Evolutionary conservation across 2,329 filamentous ascomycete genomes (phyloP).

Genomic region (Phoma sp.): DNA sequence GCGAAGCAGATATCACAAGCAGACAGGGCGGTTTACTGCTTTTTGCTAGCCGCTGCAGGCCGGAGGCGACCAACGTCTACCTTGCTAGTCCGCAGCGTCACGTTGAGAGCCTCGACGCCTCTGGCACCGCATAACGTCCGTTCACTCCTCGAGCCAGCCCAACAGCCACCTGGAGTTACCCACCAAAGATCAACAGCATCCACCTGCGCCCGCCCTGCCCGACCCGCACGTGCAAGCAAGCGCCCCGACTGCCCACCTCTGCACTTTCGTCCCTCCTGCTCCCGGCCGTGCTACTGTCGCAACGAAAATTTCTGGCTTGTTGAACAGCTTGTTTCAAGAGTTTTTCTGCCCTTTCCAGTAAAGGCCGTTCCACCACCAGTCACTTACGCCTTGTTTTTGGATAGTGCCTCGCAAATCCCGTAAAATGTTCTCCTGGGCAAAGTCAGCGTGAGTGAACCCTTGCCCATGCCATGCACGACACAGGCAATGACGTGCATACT

Average conservation of each 20-base stretch:
- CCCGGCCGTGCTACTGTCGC: slow-evolving; percentile 29
- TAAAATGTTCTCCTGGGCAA: slow-evolving; percentile 90
- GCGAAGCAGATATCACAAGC: slow-evolving; percentile 6
- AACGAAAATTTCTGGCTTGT: slow-evolving; percentile 32
- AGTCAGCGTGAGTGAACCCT: slow-evolving; percentile 73
- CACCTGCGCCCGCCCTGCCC: slow-evolving; percentile 5
- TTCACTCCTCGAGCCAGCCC: slow-evolving; percentile 11
- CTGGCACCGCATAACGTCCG: slow-evolving; percentile 7
- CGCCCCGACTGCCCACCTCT: slow-evolving; percentile 19
- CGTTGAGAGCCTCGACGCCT: slow-evolving; percentile 13
- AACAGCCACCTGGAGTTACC: slow-evolving; percentile 11
- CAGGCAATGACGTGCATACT: slow-evolving; percentile 15
- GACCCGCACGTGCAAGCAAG: slow-evolving; percentile 14
- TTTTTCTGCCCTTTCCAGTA: slow-evolving; percentile 34
- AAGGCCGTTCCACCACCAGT: slow-evolving; percentile 26
- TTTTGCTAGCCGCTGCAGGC: slow-evolving; percentile 15
- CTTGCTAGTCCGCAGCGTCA: slow-evolving; percentile 9
- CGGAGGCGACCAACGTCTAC: slow-evolving; percentile 8
- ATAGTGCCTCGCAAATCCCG: slow-evolving; percentile 37
- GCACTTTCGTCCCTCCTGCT: slow-evolving; percentile 24
- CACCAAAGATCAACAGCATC: slow-evolving; percentile 1
- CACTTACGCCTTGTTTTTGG: slow-evolving; percentile 35
- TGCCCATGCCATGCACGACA: slow-evolving; percentile 24
- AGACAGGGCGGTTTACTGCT: slow-evolving; percentile 14
- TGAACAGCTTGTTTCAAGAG: slow-evolving; percentile 38